These are phyloP conservation scores for Earliella scabrosa DNA, from an alignment of 1,284 basidiomycete genomes.

Conservation along the genomic window DNA sequence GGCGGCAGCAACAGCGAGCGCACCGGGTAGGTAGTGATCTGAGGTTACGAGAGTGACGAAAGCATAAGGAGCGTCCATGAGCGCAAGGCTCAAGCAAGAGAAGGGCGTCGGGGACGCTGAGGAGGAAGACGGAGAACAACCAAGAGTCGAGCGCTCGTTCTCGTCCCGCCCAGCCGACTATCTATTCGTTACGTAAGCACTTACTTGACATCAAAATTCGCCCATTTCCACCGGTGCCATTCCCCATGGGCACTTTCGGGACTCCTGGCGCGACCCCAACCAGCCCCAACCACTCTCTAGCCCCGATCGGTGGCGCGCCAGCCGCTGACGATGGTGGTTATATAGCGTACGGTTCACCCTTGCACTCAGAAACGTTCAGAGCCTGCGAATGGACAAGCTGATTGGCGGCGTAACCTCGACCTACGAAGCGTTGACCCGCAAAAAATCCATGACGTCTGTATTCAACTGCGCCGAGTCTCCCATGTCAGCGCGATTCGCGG, in stretches of 20 bases:
- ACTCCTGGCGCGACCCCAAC: not conserved
- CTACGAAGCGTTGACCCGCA: not conserved
- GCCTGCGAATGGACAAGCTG: too few species aligned
- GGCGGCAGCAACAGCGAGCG: constrained; percentile 84
- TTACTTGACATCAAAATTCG: constrained; percentile 13
- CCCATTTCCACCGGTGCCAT: not conserved
- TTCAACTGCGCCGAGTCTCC: not conserved
- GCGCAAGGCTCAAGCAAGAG: constrained; percentile 30
- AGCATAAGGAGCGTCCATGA: constrained; percentile 72
- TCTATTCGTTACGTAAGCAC: constrained; percentile 24
- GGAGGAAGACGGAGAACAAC: constrained; percentile 20
- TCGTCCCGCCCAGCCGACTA: constrained; percentile 22
- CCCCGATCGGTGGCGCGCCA: too few species aligned
- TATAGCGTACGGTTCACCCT: too few species aligned
- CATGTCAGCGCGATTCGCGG: not conserved
- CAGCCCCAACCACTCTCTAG: too few species aligned
- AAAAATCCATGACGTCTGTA: not conserved
- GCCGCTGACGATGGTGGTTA: too few species aligned
- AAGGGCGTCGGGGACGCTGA: constrained; percentile 32
- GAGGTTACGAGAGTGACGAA: constrained; percentile 92
- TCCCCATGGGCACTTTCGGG: not conserved
- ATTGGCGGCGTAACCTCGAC: constrained; percentile 5
- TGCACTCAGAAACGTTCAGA: too few species aligned
- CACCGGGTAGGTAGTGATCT: constrained; percentile 91
- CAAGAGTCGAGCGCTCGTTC: constrained; percentile 15